Evolutionary conservation across 805 yeast genomes (phyloP), one percentile per base, ranked within the genome.

Genomic region (Ogataea polymorpha): DNA sequence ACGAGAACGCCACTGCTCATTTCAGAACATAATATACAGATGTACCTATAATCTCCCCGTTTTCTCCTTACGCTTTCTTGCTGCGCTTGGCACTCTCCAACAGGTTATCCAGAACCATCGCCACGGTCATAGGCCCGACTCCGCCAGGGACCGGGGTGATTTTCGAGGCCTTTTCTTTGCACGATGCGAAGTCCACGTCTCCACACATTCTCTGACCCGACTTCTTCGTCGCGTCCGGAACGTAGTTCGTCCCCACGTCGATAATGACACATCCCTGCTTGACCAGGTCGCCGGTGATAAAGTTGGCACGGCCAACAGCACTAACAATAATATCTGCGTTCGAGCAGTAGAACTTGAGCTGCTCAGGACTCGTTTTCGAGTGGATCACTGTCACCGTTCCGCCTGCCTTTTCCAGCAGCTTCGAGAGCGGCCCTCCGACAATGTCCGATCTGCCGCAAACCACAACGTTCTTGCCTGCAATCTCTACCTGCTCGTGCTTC

Each of bases 141-240:
- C 98, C 98, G 61, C 98, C 98, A 23, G 99, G 99, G 41, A 91
- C 99, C 13, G 99, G 99, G 5, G 98, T 90, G 48, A 93, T 76
- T 53, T 74, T 77, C 10, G 81, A 67, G 3, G 90, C 93, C 39
- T 72, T 74, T 37, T 69, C 61, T 42, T 72, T 64, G 40, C 87
- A 90, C 23, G 80, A 68, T 40, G 71, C 84, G 56, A 72, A 91
- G 56, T 90, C 96, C 32, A 88, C 96, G 62, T 91, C 99, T 49
- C 99, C 99, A n/a, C 87, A 96, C 61, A 91, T 70, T 59, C 81
- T 79, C 56, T 72, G 77, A 16, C 97, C 97, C 17, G 85, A 79
- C 59, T 84, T 83, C 54, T 79, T 82, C 23, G 80, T 60, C 9
- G 77, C 59, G 64, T 91, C 97, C 9, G 83, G 80, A 45, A 86